Evolutionary conservation across 192 early-diverging fungal species (phyloP), one percentile per base, ranked within the genome.

Genomic region (Haplosporangium gracile): DNA sequence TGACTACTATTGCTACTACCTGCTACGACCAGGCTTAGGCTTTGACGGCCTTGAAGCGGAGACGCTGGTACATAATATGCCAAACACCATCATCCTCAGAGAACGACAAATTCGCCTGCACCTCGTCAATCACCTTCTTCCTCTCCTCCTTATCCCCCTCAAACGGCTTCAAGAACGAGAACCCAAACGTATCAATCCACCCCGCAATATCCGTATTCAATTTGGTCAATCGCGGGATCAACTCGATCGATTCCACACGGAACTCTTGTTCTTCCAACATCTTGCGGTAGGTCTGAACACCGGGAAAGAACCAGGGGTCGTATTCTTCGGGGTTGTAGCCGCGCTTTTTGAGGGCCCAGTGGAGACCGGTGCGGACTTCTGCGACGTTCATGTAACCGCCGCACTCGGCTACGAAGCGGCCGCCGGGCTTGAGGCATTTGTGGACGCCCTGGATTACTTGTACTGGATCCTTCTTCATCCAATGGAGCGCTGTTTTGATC

Each of bases 171-270:
- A 93, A 74, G 81, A 95, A 95, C 18, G 89, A n/a, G 68, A 92
- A 90, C 4, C 92, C 93, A 91, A 95, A 94, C 0, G 94, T 93
- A 32, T 94, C 89, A 13, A 94, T 77, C 94, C 93, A 95, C 11
- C 94, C 94, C 5, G 76, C 76, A 26, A 94, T 53, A 76, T 92
- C 87, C 10, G 93, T 94, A 20, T 88, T 77, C 74, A 95, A 82
- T 7, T 80, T 39, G 0, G 94, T 95, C 32, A 90, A 88, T 10
- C 94, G 83, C 47, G 94, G 91, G 53, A 92, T 85, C 26, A 91
- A 74, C 39, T 83, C 83, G 47, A 94, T 88, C 1, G 68, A 72
- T 16, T 86, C 77, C 11, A 92, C 88, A 7, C 83, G 69, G 75
- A 95, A 93, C 0, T 91, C 90, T 69, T 91, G 85, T 6, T 86